Evolutionary conservation across 768 basidiomycete genomes (phyloP), one percentile per base, ranked within the genome.

Genomic region (Russula emetica): DNA sequence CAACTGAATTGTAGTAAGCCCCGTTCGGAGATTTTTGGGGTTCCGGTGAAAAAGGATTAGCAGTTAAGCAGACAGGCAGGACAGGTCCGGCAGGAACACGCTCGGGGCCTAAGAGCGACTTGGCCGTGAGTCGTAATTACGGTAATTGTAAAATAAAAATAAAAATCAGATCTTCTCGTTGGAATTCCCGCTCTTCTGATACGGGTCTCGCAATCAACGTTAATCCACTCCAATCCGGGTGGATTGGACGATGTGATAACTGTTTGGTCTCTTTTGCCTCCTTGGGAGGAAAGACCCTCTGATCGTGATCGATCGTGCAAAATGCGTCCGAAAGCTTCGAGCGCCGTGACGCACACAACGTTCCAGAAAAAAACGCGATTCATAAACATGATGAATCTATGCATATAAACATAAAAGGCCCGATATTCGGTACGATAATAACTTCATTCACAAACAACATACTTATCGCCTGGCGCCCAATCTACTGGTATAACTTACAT

Each of bases 351-450:
- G 44, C 20, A 13, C n/a, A n/a, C 28, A 30, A 55, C 26, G 18
- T 40, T 42, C 32, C n/a, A 26, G 42, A 28, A 56, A 40, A 34
- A 38, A 40, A 40, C 16, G 18, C 24, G 53, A 56, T 50, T 22
- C 32, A 24, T 30, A 20, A 40, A 38, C 16, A 45, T 20, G 38
- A 59, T 10, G 22, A 53, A 60, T 6, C 59, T 28, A 61, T 55
- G 54, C 55, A 60, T 54, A 64, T 60, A 61, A 56, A 56, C 18
- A 61, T 38, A 52, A 60, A 45, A 34, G 36, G 10, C 50, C 58
- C 54, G 55, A 49, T 52, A 26, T 51, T 63, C 36, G 13, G 36
- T 36, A 34, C 62, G 57, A 32, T 28, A 50, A 60, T 55, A 45
- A 55, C 30, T 54, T 20, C 14, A 44, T 11, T 26, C 53, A 32